Conservation (phyloP, 1,284 basidiomycete genomes). For the Mycocalia duriaeana region DNA sequence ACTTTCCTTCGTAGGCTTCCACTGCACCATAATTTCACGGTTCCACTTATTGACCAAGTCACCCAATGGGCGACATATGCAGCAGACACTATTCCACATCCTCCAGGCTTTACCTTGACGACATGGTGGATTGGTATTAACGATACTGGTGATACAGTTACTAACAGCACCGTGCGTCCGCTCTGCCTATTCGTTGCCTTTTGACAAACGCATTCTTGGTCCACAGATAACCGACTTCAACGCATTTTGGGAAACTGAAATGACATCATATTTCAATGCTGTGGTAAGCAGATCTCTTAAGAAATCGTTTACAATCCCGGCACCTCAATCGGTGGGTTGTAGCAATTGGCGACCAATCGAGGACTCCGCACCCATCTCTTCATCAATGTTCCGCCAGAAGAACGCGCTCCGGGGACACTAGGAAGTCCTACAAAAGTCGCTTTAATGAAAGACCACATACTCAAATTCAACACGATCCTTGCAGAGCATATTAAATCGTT, state of each 20-base stretch:
- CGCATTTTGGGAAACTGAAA: constrained; percentile 47
- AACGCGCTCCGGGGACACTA: constrained; percentile 37
- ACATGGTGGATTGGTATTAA: constrained; percentile 60
- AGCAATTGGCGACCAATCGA: constrained; percentile 31
- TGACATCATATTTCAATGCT: constrained; percentile 47
- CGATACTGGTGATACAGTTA: constrained; percentile 48
- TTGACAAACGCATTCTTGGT: background rate
- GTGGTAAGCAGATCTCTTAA: constrained; percentile 28
- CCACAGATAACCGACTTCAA: constrained; percentile 41
- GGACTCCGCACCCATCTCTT: constrained; percentile 47
- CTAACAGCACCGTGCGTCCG: constrained; percentile 35
- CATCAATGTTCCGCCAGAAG: constrained; percentile 50
- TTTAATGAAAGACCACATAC: constrained; percentile 33
- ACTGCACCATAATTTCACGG: constrained; percentile 40
- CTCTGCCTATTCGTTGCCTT: background rate
- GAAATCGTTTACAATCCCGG: too few relatives aligned
- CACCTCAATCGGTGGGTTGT: background rate
- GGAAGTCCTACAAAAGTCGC: constrained; percentile 27
- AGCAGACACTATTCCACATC: constrained; percentile 40
- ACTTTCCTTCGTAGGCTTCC: constrained; percentile 23
- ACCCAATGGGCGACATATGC: constrained; percentile 43
- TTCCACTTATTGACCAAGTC: constrained; percentile 47
- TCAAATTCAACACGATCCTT: constrained; percentile 38
- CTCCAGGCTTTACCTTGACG: constrained; percentile 37
- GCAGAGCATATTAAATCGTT: constrained; percentile 30